These are phyloP conservation scores for Escovopsis weberi DNA, from an alignment of 2,329 filamentous ascomycete species.

Conservation along the genomic window DNA sequence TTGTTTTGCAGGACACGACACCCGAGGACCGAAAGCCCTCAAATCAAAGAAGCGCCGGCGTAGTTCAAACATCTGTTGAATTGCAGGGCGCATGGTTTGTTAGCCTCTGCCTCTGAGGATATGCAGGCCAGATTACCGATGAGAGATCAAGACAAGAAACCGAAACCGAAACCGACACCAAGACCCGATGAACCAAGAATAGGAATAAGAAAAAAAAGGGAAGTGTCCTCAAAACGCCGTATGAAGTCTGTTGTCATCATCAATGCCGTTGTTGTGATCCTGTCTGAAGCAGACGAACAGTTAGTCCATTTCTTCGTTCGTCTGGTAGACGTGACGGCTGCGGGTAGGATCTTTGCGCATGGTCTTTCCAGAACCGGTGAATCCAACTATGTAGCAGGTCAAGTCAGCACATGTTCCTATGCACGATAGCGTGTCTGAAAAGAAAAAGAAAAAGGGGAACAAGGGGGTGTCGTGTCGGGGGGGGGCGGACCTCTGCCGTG, in stretches of 20 bases:
- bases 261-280: conserved; percentile 6
- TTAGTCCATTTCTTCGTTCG: conserved; percentile 60
- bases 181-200: too few species aligned
- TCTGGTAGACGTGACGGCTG: conserved; percentile 72
- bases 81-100: conserved; percentile 15
- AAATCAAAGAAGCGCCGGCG: conserved; percentile 1
- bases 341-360: conserved; percentile 88
- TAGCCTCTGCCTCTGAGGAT: conserved; percentile 27
- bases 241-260: not conserved
- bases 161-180: too few species aligned
- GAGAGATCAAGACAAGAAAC: too few species aligned
- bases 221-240: conserved; percentile 9
- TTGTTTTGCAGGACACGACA: too few species aligned
- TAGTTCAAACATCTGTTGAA: conserved; percentile 5
- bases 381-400: conserved; percentile 54
- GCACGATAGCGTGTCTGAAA: not conserved
- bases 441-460: not conserved
- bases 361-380: conserved; percentile 84
- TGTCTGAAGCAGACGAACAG: conserved; percentile 13
- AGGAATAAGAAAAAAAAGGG: conserved; percentile 16
- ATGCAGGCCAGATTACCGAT: conserved; percentile 20
- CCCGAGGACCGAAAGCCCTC: too few species aligned
- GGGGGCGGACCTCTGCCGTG: conserved; percentile 60
- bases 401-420: conserved; percentile 6
- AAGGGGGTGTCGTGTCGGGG: too few species aligned